phyloP scores from a whole-genome alignment of 805 yeast species.

The Peterozyma toletana region DNA sequence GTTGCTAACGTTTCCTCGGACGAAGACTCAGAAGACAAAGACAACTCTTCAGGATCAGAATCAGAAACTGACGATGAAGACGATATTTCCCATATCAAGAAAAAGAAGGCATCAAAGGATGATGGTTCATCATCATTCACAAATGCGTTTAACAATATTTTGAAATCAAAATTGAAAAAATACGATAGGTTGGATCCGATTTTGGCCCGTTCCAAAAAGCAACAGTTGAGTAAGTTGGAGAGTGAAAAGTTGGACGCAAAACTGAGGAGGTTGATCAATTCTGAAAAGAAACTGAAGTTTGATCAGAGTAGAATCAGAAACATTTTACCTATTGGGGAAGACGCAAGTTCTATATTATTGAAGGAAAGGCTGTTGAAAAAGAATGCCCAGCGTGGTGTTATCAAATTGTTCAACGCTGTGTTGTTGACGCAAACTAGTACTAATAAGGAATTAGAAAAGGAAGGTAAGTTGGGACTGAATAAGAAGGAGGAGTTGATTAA shows the following conservation, averaged over 20 bases:
- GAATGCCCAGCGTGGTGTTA: slow-evolving; percentile 84
- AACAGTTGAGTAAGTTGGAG: slow-evolving; percentile 64
- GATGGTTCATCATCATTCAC: slow-evolving; percentile 79
- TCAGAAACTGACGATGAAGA: slow-evolving; percentile 16
- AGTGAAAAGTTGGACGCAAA: slow-evolving; percentile 76
- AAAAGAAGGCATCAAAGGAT: slow-evolving; percentile 48
- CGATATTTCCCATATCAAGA: slow-evolving; percentile 33
- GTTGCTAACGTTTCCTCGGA: slow-evolving; percentile 9
- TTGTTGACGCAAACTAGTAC: slow-evolving; percentile 69
- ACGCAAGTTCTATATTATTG: slow-evolving; percentile 53
- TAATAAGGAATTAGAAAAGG: slow-evolving; percentile 38
- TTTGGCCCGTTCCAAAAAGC: slow-evolving; percentile 72
- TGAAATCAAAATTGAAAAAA: slow-evolving; percentile 82
- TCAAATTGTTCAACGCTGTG: slow-evolving; percentile 76
- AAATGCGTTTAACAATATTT: slow-evolving; percentile 73
- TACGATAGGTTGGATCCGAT: slow-evolving; percentile 88
- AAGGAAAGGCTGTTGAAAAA: slow-evolving; percentile 66
- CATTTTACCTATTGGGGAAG: slow-evolving; percentile 57
- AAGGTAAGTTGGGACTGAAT: slow-evolving; percentile 34
- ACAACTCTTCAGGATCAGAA: slow-evolving; percentile 8
- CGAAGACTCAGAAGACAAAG: slow-evolving; percentile 8
- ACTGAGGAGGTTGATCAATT: slow-evolving; percentile 62
- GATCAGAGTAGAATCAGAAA: slow-evolving; percentile 64
- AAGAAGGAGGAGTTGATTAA: slow-evolving; percentile 56
- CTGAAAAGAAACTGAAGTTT: slow-evolving; percentile 63